phyloP scores from a whole-genome alignment of 176 grass and related monocot species.

The Dactylis glomerata region DNA sequence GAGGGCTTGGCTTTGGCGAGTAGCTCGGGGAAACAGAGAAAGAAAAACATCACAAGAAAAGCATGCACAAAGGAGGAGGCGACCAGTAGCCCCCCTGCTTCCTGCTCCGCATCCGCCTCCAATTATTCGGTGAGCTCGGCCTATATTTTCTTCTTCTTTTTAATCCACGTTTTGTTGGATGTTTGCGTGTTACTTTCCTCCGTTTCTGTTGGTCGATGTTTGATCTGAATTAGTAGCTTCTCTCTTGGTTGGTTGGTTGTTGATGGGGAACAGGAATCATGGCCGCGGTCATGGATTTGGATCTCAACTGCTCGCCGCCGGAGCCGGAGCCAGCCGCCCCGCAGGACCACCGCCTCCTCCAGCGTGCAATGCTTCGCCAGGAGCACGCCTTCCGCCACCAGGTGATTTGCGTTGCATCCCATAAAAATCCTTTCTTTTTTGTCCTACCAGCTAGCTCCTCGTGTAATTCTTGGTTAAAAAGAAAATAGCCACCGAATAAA shows the following conservation, averaged over 20 bases:
- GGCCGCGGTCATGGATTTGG: conserved; percentile 44
- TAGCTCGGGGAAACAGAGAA: background rate
- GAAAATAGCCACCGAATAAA: background rate
- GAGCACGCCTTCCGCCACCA: conserved; percentile 41
- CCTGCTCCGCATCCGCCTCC: background rate
- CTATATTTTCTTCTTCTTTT: background rate
- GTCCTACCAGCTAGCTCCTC: background rate
- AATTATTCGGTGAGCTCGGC: background rate
- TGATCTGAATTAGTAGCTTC: conserved; percentile 12
- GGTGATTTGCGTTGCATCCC: background rate
- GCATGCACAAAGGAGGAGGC: conserved; percentile 17
- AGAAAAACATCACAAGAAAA: conserved; percentile 7
- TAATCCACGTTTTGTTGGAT: background rate
- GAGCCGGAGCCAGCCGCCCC: conserved; percentile 15
- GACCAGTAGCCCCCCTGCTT: background rate
- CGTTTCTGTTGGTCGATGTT: background rate
- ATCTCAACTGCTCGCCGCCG: conserved; percentile 41
- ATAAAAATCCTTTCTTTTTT: background rate
- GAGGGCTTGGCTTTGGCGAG: background rate
- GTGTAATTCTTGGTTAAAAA: background rate
- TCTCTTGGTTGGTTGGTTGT: background rate
- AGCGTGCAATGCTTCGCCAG: conserved; percentile 46
- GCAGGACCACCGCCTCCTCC: conserved; percentile 29
- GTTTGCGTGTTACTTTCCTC: background rate
- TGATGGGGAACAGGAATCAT: background rate